Percentiles rank a stretch among this genome's conserved stretches.
These are phyloP conservation scores for Colletotrichum sp. DNA, from an alignment of 2,329 filamentous ascomycete species.

Conservation along the genomic window DNA sequence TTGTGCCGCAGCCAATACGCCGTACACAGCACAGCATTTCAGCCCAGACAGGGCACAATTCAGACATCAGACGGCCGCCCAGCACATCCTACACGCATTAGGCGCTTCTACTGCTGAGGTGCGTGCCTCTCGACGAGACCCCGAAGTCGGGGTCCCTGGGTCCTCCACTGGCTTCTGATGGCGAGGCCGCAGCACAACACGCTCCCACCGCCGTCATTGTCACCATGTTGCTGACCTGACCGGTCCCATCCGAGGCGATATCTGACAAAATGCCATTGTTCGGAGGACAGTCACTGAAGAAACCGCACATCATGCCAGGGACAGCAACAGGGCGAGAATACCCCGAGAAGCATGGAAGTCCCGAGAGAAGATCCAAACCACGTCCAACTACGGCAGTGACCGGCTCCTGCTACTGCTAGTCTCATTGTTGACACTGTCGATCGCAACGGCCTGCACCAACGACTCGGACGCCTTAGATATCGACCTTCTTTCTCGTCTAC, in stretches of 20 bases:
- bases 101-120: not conserved
- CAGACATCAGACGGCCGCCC: not conserved
- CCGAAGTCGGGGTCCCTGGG: not conserved
- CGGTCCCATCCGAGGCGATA: not conserved
- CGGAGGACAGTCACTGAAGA: not conserved
- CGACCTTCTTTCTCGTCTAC: not conserved
- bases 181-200: not conserved
- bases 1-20: not conserved
- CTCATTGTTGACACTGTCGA: not conserved
- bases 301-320: constrained; percentile 10
- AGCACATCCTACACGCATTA: not conserved
- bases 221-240: not conserved
- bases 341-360: not conserved
- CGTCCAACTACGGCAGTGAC: not conserved
- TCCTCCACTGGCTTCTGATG: not conserved
- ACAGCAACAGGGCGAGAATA: not conserved
- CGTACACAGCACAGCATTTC: not conserved
- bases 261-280: not conserved
- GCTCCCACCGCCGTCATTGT: not conserved
- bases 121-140: not conserved
- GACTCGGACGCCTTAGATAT: not conserved
- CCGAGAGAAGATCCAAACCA: not conserved
- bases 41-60: not conserved
- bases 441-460: not conserved
- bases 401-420: not conserved